These are phyloP conservation scores for Pseudoscleropodium purum DNA, from an alignment of 225 moss, liverwort and hornwort genomes.

Conservation along the genomic window DNA sequence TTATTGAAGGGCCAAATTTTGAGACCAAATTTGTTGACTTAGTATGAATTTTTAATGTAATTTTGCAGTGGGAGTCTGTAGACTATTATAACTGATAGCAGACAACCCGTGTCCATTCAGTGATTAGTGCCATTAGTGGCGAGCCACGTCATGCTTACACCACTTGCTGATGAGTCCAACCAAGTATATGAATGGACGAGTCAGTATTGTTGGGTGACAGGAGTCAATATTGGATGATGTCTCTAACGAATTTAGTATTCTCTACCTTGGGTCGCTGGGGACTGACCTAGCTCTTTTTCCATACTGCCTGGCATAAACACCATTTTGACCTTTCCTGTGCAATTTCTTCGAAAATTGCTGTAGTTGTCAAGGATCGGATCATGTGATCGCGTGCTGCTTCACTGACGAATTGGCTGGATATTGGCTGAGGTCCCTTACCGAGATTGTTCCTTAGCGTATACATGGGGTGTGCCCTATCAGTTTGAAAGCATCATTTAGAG, in stretches of 20 bases:
- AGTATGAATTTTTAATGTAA: background rate
- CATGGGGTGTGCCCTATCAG: background rate
- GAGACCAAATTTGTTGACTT: background rate
- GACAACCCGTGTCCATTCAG: background rate
- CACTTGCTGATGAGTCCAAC: background rate
- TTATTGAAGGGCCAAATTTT: background rate
- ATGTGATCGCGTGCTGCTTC: background rate
- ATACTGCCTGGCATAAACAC: background rate
- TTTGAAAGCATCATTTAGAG: background rate
- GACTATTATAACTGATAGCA: background rate
- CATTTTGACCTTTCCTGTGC: background rate
- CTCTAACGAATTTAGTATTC: background rate
- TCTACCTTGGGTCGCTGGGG: background rate
- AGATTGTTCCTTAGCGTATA: background rate
- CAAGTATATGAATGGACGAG: background rate
- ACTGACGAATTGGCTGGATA: background rate
- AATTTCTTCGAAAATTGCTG: background rate
- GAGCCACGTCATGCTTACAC: background rate
- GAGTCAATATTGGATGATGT: background rate
- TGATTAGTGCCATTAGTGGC: background rate
- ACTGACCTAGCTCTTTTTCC: background rate
- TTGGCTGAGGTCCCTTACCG: background rate
- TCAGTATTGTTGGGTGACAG: background rate
- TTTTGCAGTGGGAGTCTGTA: background rate
- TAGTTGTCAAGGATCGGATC: background rate